phyloP scores from a whole-genome alignment of 2,329 filamentous ascomycete species.

The Trichoderma harzianum region DNA sequence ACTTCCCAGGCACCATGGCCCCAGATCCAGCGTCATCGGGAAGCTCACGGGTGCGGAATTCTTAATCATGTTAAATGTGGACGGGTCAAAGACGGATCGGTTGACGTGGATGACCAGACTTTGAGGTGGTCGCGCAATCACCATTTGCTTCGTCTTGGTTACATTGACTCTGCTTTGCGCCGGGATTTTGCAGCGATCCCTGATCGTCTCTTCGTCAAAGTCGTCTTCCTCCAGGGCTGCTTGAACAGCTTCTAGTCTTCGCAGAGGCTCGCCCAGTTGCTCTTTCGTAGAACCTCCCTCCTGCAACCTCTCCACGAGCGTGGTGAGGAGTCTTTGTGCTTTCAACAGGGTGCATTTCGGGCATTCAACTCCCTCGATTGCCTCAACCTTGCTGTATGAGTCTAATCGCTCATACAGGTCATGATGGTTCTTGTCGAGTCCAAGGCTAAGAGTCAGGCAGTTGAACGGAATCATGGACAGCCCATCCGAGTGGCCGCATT shows the following conservation, averaged over 20 bases:
- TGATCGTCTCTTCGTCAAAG: conserved; percentile 67
- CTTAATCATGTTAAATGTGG: conserved; percentile 74
- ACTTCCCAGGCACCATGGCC: conserved; percentile 79
- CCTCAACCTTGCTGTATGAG: conserved; percentile 79
- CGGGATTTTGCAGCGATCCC: conserved; percentile 61
- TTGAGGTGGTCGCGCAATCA: conserved; percentile 76
- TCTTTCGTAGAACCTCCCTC: conserved; percentile 41
- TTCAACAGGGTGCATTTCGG: conserved; percentile 80
- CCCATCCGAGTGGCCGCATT: conserved; percentile 83
- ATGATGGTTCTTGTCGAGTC: conserved; percentile 57
- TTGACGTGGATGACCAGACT: conserved; percentile 86
- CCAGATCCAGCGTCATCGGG: conserved; percentile 69
- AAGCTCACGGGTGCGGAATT: conserved; percentile 79
- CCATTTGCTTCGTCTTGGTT: conserved; percentile 86
- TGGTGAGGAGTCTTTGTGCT: conserved; percentile 45
- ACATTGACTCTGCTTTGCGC: conserved; percentile 67
- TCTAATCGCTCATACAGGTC: conserved; percentile 77
- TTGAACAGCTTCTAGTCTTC: conserved; percentile 63
- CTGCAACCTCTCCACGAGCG: conserved; percentile 42
- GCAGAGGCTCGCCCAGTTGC: conserved; percentile 47
- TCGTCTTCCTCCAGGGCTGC: conserved; percentile 74
- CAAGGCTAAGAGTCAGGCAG: conserved; percentile 82
- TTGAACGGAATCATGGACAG: conserved; percentile 91
- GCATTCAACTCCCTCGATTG: conserved; percentile 87
- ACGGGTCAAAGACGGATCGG: conserved; percentile 84